These are phyloP conservation scores for Phyllosticta citriasiana DNA, from an alignment of 2,329 filamentous ascomycete genomes.

Conservation along the genomic window DNA sequence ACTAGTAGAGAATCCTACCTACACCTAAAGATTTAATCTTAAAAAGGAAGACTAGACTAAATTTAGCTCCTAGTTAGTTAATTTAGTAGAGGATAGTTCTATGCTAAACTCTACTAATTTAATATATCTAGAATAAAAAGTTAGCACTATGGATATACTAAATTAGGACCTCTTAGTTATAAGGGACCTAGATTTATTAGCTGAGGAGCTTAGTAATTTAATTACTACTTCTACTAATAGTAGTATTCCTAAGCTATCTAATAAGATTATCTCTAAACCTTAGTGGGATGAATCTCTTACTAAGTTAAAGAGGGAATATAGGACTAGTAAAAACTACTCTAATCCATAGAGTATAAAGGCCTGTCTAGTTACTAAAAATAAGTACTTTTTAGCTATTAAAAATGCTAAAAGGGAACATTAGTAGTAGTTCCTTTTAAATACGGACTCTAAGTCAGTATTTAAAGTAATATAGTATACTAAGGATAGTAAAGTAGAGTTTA, in stretches of 20 bases:
- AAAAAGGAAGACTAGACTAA: background rate
- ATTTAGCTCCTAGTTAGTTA: background rate
- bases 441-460: too few species aligned
- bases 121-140: background rate
- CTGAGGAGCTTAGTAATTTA: background rate
- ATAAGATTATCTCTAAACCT: background rate
- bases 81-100: background rate
- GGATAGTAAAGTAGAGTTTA: too few species aligned
- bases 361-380: too few species aligned
- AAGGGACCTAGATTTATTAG: too few species aligned
- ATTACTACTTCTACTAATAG: background rate
- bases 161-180: background rate
- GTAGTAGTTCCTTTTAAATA: too few species aligned
- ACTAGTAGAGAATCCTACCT: background rate
- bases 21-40: background rate
- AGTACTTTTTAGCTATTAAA: too few species aligned
- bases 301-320: background rate
- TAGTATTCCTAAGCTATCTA: background rate
- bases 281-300: background rate
- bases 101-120: background rate
- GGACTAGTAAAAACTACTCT: conserved; percentile 11
- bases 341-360: background rate
- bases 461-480: too few species aligned
- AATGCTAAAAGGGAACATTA: too few species aligned
- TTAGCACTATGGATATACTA: background rate